Percentiles rank a stretch among this genome's conserved stretches.
phyloP scores from a whole-genome alignment of 116 monocot genomes.

The Phalaenopsis hybrid region DNA sequence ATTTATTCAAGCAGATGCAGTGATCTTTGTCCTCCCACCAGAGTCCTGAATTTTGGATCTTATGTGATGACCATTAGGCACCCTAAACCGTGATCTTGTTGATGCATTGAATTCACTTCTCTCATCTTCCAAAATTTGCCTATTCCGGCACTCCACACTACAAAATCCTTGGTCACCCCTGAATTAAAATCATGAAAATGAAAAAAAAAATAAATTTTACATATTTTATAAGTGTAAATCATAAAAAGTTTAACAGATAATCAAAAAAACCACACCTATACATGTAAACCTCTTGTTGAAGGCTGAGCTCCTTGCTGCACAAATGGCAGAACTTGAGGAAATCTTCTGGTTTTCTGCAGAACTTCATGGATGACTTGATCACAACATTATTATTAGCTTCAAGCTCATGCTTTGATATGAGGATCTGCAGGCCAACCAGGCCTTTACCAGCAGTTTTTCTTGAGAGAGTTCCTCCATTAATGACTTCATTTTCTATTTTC shows the following conservation, averaged over 20 bases:
- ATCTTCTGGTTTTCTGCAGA: not conserved
- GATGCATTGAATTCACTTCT: slow-evolving; percentile 16
- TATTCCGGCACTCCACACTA: slow-evolving; percentile 36
- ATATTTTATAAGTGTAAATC: not conserved
- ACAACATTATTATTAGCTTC: not conserved
- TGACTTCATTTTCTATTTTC: no score
- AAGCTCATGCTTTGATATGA: not conserved
- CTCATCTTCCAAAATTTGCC: slow-evolving; percentile 16
- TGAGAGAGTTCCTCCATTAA: no score
- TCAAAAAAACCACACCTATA: not conserved
- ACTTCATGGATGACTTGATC: slow-evolving; percentile 12
- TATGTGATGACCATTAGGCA: not conserved
- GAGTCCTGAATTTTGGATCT: slow-evolving; percentile 12
- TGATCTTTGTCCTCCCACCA: slow-evolving; percentile 9
- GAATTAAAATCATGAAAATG: not conserved
- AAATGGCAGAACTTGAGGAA: slow-evolving; percentile 21
- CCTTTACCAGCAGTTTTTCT: not conserved
- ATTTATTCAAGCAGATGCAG: not conserved
- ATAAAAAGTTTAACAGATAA: not conserved
- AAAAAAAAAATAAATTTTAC: not conserved
- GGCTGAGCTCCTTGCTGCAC: slow-evolving; percentile 11
- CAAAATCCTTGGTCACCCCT: slow-evolving; percentile 63
- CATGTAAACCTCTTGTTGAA: slow-evolving; percentile 8
- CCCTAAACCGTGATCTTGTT: not conserved
- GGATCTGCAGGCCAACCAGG: slow-evolving; percentile 2